Base-by-base conservation (phyloP, 2,329 filamentous ascomycete genomes). In the Botrytis squamosa region DNA sequence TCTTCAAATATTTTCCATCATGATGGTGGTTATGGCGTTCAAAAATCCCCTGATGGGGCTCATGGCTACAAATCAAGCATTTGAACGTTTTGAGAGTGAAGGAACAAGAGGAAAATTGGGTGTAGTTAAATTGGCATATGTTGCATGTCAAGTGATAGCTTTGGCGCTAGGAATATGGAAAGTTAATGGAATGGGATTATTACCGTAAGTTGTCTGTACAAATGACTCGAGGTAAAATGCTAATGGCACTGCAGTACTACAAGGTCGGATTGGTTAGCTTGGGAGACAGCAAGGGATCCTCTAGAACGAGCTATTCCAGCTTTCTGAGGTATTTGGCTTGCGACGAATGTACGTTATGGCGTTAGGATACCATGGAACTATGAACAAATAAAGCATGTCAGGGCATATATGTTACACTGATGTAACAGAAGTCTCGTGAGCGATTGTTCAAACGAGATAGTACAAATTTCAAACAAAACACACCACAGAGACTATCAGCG, bases 11-110 rank as follows among this genome's bases (percentile, higher is more conserved):
- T 99, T 99, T 86, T 97, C 93, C 84, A 98, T 99, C 84, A 98
- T 98, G 94, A 99, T 98, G 95, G 95, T 98, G 29, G 95, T 95
- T 80, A 98, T 98, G 92, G 91, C 97, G 64, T 99, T 99, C 88
- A 98, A 98, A 87, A 97, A 93, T 78, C 96, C 96, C 16, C 88
- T 99, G 75, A 89, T 93, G 83, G 96, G 95, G 49, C 85, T 98
- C 64, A 84, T 97, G 75, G 89, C 86, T 78, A 95, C 95, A 66
- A 94, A 96, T 81, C 89, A 91, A 80, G 93, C 93, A n/a, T 98
- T 99, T 82, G 90, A 93, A 81, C 91, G 92, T 75, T 97, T 97
- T 83, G 94, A 98, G 82, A 95, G 93, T 33, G 91, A 94, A 71
- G 90, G 88, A 49, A 97, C 93, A 78, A 89, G 88, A 76, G 85